Conservation (phyloP, 208 protist species). For the Trypanosomatidae sp. region DNA sequence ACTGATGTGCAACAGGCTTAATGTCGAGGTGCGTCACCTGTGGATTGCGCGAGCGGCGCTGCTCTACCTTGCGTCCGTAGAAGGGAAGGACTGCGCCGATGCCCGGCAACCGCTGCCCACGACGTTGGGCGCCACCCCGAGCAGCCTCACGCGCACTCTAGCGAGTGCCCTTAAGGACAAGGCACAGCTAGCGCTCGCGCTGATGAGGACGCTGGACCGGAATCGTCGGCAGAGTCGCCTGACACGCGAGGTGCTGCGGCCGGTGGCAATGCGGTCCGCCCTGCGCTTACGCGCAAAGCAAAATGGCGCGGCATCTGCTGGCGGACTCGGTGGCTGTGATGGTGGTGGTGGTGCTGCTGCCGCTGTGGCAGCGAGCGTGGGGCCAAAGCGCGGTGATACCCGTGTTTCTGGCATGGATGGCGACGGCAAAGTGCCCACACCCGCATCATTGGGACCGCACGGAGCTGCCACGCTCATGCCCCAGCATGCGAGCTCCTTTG, state of each 20-base stretch:
- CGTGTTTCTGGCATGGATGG: neutral
- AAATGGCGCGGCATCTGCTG: neutral
- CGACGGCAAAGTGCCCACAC: neutral
- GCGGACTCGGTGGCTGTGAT: neutral
- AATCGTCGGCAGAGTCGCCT: neutral
- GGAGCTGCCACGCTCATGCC: neutral
- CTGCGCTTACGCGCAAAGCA: neutral
- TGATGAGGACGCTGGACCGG: neutral
- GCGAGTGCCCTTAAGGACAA: constrained; percentile 5
- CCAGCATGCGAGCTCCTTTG: neutral
- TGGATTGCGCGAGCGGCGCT: constrained; percentile 11
- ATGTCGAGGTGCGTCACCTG: neutral
- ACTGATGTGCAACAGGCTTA: neutral
- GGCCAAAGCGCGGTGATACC: neutral
- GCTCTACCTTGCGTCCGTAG: constrained; percentile 8
- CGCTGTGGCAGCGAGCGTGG: neutral
- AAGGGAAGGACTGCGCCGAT: neutral
- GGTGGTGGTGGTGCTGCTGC: neutral
- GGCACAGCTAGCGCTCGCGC: constrained; percentile 11
- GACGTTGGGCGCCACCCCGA: neutral
- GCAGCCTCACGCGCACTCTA: constrained; percentile 1
- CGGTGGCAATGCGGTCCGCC: neutral
- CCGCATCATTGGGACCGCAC: no score
- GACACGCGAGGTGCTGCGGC: constrained; percentile 5
- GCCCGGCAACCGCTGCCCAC: neutral